Conservation (phyloP, 768 basidiomycete species). For the Amanita muscaria region DNA sequence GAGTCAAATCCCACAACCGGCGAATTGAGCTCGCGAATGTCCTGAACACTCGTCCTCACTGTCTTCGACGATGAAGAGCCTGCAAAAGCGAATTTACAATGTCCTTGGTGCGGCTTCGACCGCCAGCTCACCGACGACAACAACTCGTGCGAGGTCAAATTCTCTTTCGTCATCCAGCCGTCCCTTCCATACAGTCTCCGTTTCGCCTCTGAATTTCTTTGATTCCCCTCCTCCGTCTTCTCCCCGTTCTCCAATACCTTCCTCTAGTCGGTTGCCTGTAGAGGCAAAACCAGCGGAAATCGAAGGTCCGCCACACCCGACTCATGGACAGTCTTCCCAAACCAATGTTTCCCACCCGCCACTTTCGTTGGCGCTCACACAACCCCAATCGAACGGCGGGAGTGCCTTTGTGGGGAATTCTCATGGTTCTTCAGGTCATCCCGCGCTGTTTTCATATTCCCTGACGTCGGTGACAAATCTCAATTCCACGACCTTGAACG, state of each 20-base stretch:
- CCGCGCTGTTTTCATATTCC: slow-evolving; percentile 23
- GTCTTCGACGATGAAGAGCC: slow-evolving; percentile 32
- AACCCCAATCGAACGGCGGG: slow-evolving; percentile 10
- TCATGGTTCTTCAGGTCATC: slow-evolving; percentile 6
- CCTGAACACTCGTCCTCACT: slow-evolving; percentile 1
- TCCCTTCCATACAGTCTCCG: slow-evolving; percentile 30
- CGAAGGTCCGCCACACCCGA: slow-evolving; percentile 9
- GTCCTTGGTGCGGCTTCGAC: slow-evolving; percentile 17
- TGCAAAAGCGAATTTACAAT: slow-evolving; percentile 43
- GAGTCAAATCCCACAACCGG: no score
- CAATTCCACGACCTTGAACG: slow-evolving; percentile 19
- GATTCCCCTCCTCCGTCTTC: slow-evolving; percentile 17
- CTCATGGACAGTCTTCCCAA: slow-evolving; percentile 9
- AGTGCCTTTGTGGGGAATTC: not conserved
- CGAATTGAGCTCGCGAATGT: not conserved
- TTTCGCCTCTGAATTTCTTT: slow-evolving; percentile 16
- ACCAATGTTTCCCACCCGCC: slow-evolving; percentile 7
- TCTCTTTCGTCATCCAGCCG: slow-evolving; percentile 28
- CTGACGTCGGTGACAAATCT: slow-evolving; percentile 24
- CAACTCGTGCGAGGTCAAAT: slow-evolving; percentile 34
- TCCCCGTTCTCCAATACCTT: slow-evolving; percentile 12
- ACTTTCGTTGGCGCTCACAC: slow-evolving; percentile 13
- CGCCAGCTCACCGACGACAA: not conserved
- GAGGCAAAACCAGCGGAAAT: slow-evolving; percentile 13
- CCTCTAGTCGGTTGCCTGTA: slow-evolving; percentile 11